These are phyloP conservation scores for Lentinula boryana DNA, from an alignment of 768 basidiomycete genomes.

Conservation along the genomic window DNA sequence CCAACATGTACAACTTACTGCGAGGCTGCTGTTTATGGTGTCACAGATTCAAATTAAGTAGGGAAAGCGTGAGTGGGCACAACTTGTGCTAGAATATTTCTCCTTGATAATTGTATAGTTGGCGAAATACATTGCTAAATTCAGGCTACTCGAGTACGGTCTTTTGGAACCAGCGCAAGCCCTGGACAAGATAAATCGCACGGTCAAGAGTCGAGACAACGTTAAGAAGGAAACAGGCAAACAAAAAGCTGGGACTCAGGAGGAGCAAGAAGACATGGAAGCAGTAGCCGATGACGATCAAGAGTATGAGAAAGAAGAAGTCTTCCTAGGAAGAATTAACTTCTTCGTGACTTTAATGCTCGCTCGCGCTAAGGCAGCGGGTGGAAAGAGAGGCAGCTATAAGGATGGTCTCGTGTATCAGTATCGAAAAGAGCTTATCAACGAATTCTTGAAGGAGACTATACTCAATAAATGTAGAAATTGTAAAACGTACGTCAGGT, in stretches of 20 bases:
- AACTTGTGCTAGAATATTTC: neutral
- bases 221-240: conserved; percentile 33
- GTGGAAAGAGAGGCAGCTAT: conserved; percentile 73
- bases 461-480: conserved; percentile 74
- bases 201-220: conserved; percentile 17
- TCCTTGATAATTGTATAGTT: conserved; percentile 38
- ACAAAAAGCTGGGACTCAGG: conserved; percentile 15
- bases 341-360: conserved; percentile 60
- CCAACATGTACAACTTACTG: conserved; percentile 81
- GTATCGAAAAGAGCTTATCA: conserved; percentile 74
- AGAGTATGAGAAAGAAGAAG: conserved; percentile 51
- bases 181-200: conserved; percentile 62
- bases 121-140: conserved; percentile 78
- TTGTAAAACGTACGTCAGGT: conserved; percentile 69
- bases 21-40: conserved; percentile 91
- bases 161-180: conserved; percentile 75
- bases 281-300: conserved; percentile 24
- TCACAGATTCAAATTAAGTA: conserved; percentile 81
- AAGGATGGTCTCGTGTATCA: conserved; percentile 88
- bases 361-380: conserved; percentile 28
- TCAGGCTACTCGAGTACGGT: conserved; percentile 85
- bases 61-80: conserved; percentile 53
- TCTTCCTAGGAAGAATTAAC: conserved; percentile 59
- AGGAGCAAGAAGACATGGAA: conserved; percentile 33
- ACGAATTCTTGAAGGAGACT: conserved; percentile 70